These are phyloP conservation scores for Grigorovia yakushimaensis DNA, from an alignment of 805 yeast genomes.

Conservation along the genomic window DNA sequence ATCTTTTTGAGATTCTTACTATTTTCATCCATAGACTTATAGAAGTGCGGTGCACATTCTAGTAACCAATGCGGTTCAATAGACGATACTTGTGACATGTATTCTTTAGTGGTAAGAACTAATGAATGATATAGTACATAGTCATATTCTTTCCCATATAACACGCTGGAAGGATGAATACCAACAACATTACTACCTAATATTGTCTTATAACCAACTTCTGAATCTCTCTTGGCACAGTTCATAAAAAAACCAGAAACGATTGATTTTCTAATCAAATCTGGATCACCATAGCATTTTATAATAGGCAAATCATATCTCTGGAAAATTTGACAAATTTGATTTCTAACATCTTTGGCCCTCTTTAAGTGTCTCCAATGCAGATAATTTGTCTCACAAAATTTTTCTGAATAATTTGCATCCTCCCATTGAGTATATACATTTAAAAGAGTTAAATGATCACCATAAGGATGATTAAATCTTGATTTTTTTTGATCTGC, in stretches of 20 bases:
- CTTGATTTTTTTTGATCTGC: constrained; percentile 71
- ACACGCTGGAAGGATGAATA: constrained; percentile 79
- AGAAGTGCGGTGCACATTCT: constrained; percentile 62
- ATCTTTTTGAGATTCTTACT: constrained; percentile 47
- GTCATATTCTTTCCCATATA: constrained; percentile 55
- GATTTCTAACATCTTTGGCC: constrained; percentile 74
- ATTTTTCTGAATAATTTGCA: constrained; percentile 38
- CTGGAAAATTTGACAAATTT: constrained; percentile 49
- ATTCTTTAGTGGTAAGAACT: constrained; percentile 76
- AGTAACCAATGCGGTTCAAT: constrained; percentile 76
- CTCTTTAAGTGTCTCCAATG: constrained; percentile 69
- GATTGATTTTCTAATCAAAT: constrained; percentile 48
- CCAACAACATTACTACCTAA: constrained; percentile 66
- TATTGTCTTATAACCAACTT: constrained; percentile 66
- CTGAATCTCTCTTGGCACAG: constrained; percentile 54
- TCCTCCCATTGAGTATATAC: constrained; percentile 73
- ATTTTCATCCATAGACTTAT: constrained; percentile 48
- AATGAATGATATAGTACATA: constrained; percentile 77
- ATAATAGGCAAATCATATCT: constrained; percentile 35
- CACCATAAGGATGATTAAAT: constrained; percentile 68
- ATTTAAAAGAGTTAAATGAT: constrained; percentile 75
- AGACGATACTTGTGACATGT: constrained; percentile 81
- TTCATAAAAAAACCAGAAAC: constrained; percentile 63
- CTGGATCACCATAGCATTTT: constrained; percentile 49
- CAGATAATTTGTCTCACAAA: constrained; percentile 43